Base-by-base conservation (phyloP, 2,329 filamentous ascomycete species). In the Moelleriella libera region DNA sequence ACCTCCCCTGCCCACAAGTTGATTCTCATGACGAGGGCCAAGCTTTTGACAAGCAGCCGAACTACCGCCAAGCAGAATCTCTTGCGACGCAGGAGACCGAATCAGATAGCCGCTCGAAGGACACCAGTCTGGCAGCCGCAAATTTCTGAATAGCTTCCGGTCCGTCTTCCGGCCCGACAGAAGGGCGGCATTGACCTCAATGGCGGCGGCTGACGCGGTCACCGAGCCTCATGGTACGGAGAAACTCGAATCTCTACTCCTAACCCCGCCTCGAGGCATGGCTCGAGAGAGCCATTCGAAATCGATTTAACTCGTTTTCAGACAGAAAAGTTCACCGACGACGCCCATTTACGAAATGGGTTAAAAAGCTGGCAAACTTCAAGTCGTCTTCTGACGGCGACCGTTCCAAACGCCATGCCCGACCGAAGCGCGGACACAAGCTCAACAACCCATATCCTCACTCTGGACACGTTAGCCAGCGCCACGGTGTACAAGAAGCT, bases 371-470 rank as follows among this genome's bases (percentile, higher is more conserved):
- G 49, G 82, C 88, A 51, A 90, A 83, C 63, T 83, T 95, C 67
- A 96, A 94, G 65, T 74, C 70, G 48, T 82, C 81, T 5, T 84
- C 82, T 32, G 78, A 76, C 52, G 74, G 79, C 50, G 72, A 72
- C 41, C 55, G 65, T 57, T 49, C 64, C 60, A 58, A 65, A 60
- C 52, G 64, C 58, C 50, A 70, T 46, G 66, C 63, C 46, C 72
- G 69, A 53, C 58, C 62, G 65, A 85, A 83, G 65, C 73, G 71
- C 44, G 62, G 67, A 14, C 68, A 71, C 45, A 79, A 80, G 58
- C 82, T 83, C 63, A 94, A 95, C 71, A 90, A 90, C 60, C 89
- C 89, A n/a, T 96, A 96, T 60, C 86, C 86, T 7, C 76, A 90
- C 57, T 94, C 88, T 2, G 85, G 85, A 49, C 75, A 75, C 43